These are phyloP conservation scores for Candida silvatica DNA, from an alignment of 805 yeast species.

Conservation along the genomic window DNA sequence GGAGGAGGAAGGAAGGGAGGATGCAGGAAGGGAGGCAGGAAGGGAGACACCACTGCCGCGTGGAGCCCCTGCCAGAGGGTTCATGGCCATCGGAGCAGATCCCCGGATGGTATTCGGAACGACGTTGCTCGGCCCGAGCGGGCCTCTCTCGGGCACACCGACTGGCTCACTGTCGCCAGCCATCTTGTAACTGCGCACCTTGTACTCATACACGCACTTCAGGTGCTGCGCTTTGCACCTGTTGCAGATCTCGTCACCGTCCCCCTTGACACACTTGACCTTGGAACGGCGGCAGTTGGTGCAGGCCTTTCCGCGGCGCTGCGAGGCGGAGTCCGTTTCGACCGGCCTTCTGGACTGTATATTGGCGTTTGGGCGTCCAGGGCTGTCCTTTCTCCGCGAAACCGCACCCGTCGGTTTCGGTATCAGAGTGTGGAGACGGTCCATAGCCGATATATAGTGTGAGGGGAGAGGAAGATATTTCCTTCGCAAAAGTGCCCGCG, in stretches of 20 bases:
- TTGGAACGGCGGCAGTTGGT: slow-evolving; percentile 53
- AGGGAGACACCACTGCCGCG: neutral
- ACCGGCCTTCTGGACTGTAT: too few species aligned
- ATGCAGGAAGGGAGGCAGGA: neutral
- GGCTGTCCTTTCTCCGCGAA: too few species aligned
- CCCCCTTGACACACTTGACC: slow-evolving; percentile 48
- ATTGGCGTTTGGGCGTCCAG: too few species aligned
- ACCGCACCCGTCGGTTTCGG: too few species aligned
- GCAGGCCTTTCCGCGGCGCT: slow-evolving; percentile 53
- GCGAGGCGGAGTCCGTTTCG: too few species aligned
- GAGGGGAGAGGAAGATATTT: too few species aligned
- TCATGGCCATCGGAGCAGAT: neutral
- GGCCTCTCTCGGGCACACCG: neutral
- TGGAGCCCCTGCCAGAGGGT: too few species aligned
- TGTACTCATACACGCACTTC: slow-evolving; percentile 50
- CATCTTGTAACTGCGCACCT: slow-evolving; percentile 35
- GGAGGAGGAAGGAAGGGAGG: neutral
- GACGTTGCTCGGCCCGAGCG: neutral
- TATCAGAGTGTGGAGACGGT: too few species aligned
- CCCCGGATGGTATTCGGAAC: neutral
- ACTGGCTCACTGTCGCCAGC: slow-evolving; percentile 14
- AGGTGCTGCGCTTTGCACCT: slow-evolving; percentile 44
- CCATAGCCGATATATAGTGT: too few species aligned
- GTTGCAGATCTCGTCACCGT: slow-evolving; percentile 41
- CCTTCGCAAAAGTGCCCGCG: too few species aligned